Percentiles rank a stretch among this genome's conserved stretches.
phyloP scores from a whole-genome alignment of 2,329 filamentous ascomycete genomes.

The Trichoderma pleuroti region DNA sequence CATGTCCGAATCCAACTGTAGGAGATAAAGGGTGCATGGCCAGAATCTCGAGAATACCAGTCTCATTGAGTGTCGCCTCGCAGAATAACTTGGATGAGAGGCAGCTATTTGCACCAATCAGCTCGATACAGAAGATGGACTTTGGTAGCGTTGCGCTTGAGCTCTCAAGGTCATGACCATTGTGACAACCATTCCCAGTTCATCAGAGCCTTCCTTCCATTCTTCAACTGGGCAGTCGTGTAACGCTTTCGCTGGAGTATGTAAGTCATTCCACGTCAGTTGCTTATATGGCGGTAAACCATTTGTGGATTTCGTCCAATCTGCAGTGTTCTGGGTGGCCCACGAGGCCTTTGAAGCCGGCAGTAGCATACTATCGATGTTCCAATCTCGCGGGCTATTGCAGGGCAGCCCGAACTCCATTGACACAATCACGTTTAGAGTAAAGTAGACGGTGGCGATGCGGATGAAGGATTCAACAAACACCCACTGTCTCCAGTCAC shows the following conservation, averaged over 20 bases:
- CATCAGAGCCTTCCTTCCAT: slow-evolving; percentile 10
- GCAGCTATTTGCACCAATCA: background rate
- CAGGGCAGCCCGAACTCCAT: slow-evolving; percentile 7
- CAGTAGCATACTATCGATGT: background rate
- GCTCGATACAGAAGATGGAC: background rate
- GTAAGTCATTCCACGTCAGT: background rate
- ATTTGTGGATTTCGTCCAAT: background rate
- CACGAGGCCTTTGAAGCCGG: slow-evolving; percentile 8
- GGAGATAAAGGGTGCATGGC: background rate
- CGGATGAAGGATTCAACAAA: slow-evolving; percentile 10
- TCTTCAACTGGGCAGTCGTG: background rate
- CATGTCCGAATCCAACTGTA: background rate
- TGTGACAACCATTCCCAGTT: slow-evolving; percentile 10
- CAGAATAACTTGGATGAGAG: background rate
- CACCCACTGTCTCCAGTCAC: slow-evolving; percentile 2
- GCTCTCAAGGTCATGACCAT: slow-evolving; percentile 7
- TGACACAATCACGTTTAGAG: background rate
- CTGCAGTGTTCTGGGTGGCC: background rate
- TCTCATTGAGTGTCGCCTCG: background rate
- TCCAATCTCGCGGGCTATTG: slow-evolving; percentile 1
- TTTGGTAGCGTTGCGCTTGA: background rate
- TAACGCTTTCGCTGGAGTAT: background rate
- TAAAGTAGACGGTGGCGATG: background rate
- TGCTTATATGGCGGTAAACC: background rate
- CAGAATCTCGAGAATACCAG: background rate